phyloP scores from a whole-genome alignment of 2,329 filamentous ascomycete species.

The Stagonosporopsis rhizophila region DNA sequence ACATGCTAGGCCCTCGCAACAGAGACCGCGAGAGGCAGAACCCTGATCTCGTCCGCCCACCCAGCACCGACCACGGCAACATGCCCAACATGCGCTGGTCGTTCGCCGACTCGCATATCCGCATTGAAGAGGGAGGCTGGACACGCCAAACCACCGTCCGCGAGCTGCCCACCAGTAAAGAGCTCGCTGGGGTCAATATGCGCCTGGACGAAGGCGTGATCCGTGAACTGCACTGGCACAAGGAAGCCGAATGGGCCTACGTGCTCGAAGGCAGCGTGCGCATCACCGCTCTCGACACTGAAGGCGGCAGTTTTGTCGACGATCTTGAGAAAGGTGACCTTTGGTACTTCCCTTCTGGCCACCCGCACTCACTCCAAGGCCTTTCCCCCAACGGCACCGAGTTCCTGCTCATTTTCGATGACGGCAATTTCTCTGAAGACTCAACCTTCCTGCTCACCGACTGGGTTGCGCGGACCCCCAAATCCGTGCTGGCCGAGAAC shows the following conservation, averaged over 20 bases:
- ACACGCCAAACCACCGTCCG: conserved; percentile 74
- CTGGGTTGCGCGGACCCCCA: conserved; percentile 76
- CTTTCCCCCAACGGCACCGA: conserved; percentile 70
- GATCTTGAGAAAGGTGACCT: conserved; percentile 78
- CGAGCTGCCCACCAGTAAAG: conserved; percentile 69
- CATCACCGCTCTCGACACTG: conserved; percentile 75
- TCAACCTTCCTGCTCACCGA: conserved; percentile 77
- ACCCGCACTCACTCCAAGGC: conserved; percentile 79
- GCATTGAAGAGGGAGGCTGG: conserved; percentile 75
- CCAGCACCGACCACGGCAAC: conserved; percentile 74
- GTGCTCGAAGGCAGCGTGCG: conserved; percentile 74
- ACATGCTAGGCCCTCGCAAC: conserved; percentile 74
- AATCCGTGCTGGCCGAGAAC: conserved; percentile 75
- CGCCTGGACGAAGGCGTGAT: conserved; percentile 75
- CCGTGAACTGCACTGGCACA: conserved; percentile 82
- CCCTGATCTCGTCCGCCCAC: conserved; percentile 74
- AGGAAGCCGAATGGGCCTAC: conserved; percentile 80
- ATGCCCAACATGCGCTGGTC: conserved; percentile 75
- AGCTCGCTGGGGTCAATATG: conserved; percentile 81
- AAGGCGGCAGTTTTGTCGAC: conserved; percentile 79
- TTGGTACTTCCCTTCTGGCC: conserved; percentile 81
- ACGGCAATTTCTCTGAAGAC: conserved; percentile 66
- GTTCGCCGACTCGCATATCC: conserved; percentile 56
- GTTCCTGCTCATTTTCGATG: conserved; percentile 69
- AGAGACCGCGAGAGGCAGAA: conserved; percentile 71